These are phyloP conservation scores for Biancaea sappan DNA, from an alignment of 306 rosid species.

Conservation along the genomic window DNA sequence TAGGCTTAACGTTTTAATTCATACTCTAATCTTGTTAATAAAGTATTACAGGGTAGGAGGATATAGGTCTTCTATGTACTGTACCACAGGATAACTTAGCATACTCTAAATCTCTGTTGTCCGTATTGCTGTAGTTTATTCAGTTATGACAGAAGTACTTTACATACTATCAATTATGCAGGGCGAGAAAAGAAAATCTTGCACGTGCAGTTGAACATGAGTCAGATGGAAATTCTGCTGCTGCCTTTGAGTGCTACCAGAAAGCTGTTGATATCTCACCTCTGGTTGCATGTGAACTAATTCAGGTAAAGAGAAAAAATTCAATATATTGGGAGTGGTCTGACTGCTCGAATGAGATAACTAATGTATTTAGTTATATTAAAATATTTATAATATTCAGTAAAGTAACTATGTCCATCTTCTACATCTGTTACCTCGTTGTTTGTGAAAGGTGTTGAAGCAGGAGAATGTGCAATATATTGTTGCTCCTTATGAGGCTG, in stretches of 20 bases:
- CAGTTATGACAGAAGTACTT: constrained; percentile 26
- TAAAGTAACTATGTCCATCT: background rate
- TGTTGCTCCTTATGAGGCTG: constrained; percentile 99
- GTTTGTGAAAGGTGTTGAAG: constrained; percentile 67
- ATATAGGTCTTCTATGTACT: background rate
- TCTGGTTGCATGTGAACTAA: constrained; percentile 64
- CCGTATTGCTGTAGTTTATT: background rate
- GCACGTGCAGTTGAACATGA: constrained; percentile 85
- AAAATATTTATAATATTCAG: background rate
- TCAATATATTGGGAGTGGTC: constrained; percentile 8
- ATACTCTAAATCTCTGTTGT: constrained; percentile 7
- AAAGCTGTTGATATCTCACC: constrained; percentile 98
- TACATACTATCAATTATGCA: constrained; percentile 36
- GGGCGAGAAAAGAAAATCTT: constrained; percentile 82
- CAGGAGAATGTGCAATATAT: constrained; percentile 68
- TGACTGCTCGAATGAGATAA: constrained; percentile 23
- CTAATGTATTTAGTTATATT: background rate
- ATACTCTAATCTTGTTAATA: background rate
- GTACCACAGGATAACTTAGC: constrained; percentile 12
- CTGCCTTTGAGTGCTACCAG: constrained; percentile 93
- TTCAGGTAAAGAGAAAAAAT: constrained; percentile 58
- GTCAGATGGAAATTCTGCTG: constrained; percentile 72
- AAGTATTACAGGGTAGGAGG: background rate
- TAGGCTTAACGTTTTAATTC: background rate
- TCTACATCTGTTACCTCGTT: constrained; percentile 12